These are phyloP conservation scores for Sporothrix luriei DNA, from an alignment of 2,329 filamentous ascomycete genomes.

Conservation along the genomic window DNA sequence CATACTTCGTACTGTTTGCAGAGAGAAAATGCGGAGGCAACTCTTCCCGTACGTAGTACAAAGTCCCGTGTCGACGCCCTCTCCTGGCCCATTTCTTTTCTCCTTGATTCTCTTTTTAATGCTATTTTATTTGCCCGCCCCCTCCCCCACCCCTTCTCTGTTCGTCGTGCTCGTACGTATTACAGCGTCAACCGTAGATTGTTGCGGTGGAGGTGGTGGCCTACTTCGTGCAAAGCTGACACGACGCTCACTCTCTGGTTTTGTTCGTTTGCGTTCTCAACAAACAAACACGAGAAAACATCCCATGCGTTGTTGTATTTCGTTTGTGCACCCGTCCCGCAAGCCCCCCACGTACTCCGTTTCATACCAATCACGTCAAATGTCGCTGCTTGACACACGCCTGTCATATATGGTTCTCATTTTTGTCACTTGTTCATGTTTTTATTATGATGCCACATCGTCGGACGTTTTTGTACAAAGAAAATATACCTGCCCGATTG, in stretches of 20 bases:
- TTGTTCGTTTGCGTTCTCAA: background rate
- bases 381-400: background rate
- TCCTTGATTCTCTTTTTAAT: background rate
- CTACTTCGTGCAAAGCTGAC: no score
- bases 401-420: background rate
- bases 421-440: background rate
- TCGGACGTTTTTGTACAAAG: no score
- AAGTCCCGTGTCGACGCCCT: background rate
- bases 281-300: constrained; percentile 15
- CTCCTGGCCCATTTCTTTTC: background rate
- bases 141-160: background rate
- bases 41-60: constrained; percentile 28
- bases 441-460: no score
- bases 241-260: background rate
- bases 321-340: constrained; percentile 14
- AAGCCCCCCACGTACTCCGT: constrained; percentile 11
- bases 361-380: constrained; percentile 14
- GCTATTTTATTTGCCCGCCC: background rate
- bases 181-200: background rate
- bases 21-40: constrained; percentile 20
- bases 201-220: background rate
- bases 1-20: background rate
- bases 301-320: constrained; percentile 16
- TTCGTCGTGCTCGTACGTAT: background rate
- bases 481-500: no score